Percentiles rank a stretch among this genome's conserved stretches.
These are phyloP conservation scores for Globisporangium emineosum DNA, from an alignment of 352 stramenopile genomes.

Conservation along the genomic window DNA sequence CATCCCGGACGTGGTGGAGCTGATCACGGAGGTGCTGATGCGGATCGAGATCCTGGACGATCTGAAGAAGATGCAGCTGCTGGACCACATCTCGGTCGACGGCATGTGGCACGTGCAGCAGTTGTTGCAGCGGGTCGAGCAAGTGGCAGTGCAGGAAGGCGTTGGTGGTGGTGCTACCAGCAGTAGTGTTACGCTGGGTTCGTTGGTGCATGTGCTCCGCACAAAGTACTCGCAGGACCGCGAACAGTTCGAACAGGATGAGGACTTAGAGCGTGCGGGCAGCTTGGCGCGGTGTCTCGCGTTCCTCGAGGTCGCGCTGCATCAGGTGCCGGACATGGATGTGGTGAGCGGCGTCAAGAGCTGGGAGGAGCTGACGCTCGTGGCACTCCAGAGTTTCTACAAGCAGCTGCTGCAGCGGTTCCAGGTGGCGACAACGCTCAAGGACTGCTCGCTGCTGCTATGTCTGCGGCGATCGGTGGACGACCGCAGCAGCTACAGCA, in stretches of 20 bases:
- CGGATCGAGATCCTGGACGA: conserved; percentile 73
- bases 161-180: neutral
- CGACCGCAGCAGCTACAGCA: conserved; percentile 16
- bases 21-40: conserved; percentile 74
- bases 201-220: conserved; percentile 28
- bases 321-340: conserved; percentile 35
- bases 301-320: conserved; percentile 48
- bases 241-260: conserved; percentile 24
- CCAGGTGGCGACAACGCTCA: conserved; percentile 80
- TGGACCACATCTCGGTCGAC: conserved; percentile 82
- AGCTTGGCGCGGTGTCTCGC: conserved; percentile 43
- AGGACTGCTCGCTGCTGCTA: conserved; percentile 81
- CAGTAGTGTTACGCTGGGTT: conserved; percentile 14
- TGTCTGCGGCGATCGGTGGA: conserved; percentile 51
- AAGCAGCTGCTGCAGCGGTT: conserved; percentile 65
- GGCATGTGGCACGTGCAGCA: conserved; percentile 66
- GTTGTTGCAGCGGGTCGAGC: conserved; percentile 39
- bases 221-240: conserved; percentile 11
- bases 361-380: conserved; percentile 41
- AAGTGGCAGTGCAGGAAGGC: conserved; percentile 15
- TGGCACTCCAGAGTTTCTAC: conserved; percentile 51
- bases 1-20: conserved; percentile 64
- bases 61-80: conserved; percentile 78
- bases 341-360: conserved; percentile 23
- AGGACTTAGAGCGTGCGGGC: conserved; percentile 37